Base-by-base conservation (phyloP, 1,139 yeast species). In the Magnusiomyces ingens region DNA sequence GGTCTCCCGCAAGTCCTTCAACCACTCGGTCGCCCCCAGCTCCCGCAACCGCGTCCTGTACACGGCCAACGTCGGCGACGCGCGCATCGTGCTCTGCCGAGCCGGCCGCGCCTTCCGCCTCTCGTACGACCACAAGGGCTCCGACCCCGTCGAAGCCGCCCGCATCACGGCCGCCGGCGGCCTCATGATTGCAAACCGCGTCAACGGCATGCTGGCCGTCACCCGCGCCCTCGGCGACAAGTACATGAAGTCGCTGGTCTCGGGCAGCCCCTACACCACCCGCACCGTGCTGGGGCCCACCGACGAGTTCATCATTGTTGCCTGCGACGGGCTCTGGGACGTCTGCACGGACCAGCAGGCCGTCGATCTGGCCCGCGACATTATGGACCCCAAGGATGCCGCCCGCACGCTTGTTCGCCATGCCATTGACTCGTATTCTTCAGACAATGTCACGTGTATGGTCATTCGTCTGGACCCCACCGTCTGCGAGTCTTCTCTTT, bases 271-370 rank as follows among this genome's bases (percentile, higher is more conserved):
- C 0, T 93, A 85, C 64, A 93, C 99, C 0, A 89, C 99, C 0
- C 82, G 90, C 49, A 90, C 96, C 0, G 88, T 83, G 63, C 75
- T 94, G 29, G 71, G 76, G 57, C 62, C 71, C 18, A 73, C 74
- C 3, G 95, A 88, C 64, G 82, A 85, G 61, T 89, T 87, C 66
- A 67, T 91, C 65, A 90, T 91, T 52, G 71, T 91, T 56, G 97
- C 96, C 1, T 90, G 97, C 67, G 98, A 91, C 68, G 98, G 98
- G 0, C 74, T 91, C 13, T 91, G 97, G 97, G 98, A 91, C 67
- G 96, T 91, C 2, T 76, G 91, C 52, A 76, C 82, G 5, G 98
- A 91, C 64, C 82, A 82, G 58, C 79, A 79, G 54, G 97, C 97
- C 0, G 87, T 94, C 57, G 83, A 84, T 54, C 69, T 84, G 62